Percentiles rank a stretch among this genome's conserved stretches.
These are phyloP conservation scores for Tulasnella sp. DNA, from an alignment of 768 basidiomycete genomes.

Conservation along the genomic window DNA sequence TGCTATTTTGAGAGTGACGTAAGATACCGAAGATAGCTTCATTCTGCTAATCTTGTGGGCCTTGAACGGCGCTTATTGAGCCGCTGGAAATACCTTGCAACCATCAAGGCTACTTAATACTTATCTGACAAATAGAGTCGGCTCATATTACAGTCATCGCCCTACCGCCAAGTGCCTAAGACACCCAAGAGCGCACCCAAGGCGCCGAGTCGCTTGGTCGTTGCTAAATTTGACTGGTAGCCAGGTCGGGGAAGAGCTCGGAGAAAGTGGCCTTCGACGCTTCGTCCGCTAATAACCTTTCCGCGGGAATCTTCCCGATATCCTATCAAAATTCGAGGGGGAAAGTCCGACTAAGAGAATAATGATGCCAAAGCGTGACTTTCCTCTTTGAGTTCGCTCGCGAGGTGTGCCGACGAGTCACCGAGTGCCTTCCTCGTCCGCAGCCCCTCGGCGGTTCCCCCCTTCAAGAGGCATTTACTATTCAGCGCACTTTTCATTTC, in stretches of 20 bases:
- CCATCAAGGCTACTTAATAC: not conserved
- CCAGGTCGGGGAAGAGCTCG: not conserved
- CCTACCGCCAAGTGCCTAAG: not conserved
- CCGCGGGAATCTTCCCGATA: conserved; percentile 5
- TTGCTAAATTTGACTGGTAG: not conserved
- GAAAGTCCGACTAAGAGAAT: not conserved
- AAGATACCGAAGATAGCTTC: not conserved
- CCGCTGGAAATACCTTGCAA: not conserved
- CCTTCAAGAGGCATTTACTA: not conserved
- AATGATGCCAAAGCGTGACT: not conserved
- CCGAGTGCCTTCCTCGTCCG: not conserved
- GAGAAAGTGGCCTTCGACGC: not conserved
- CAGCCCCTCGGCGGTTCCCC: not conserved
- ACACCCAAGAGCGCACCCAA: not conserved
- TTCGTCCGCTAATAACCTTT: not conserved
- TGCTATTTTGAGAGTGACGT: not conserved
- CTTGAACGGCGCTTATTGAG: not conserved
- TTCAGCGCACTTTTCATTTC: not conserved
- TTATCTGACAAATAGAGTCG: not conserved
- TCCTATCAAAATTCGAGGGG: not conserved
- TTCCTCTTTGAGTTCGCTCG: not conserved
- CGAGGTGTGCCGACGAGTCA: not conserved
- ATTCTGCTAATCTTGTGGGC: not conserved
- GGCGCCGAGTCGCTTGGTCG: conserved; percentile 1
- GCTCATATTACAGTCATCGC: not conserved